Evolutionary conservation across 1,139 yeast genomes (phyloP).

Genomic region (Hyphopichia burtonii): DNA sequence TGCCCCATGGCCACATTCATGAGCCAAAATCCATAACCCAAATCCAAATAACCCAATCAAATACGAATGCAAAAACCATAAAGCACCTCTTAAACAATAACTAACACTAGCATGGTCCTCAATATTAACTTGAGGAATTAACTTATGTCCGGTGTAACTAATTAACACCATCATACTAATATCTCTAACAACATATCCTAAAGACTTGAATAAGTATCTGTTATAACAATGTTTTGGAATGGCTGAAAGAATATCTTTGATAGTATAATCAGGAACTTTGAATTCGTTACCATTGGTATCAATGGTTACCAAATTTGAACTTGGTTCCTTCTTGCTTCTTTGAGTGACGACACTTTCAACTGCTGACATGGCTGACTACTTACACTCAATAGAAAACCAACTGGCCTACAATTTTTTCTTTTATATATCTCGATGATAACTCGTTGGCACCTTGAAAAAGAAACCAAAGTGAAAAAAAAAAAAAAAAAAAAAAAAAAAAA

Average conservation of each 20-base stretch:
- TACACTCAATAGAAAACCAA: too few species aligned
- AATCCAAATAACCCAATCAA: constrained; percentile 69
- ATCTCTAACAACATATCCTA: constrained; percentile 68
- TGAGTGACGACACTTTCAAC: constrained; percentile 10
- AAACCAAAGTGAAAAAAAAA: background rate
- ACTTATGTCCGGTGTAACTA: constrained; percentile 53
- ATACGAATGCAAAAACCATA: constrained; percentile 40
- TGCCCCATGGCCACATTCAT: constrained; percentile 90
- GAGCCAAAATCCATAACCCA: constrained; percentile 85
- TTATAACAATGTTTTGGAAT: constrained; percentile 78
- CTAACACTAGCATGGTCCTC: constrained; percentile 23
- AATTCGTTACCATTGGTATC: constrained; percentile 66
- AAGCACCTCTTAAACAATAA: constrained; percentile 27
- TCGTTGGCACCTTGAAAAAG: constrained; percentile 15
- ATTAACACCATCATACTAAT: constrained; percentile 48
- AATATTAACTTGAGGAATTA: constrained; percentile 38
- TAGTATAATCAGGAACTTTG: constrained; percentile 70
- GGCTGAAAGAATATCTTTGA: constrained; percentile 68
- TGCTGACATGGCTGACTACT: constrained; percentile 18
- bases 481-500: background rate
- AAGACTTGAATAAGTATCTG: constrained; percentile 55
- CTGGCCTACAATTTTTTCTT: background rate
- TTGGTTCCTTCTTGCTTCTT: constrained; percentile 7
- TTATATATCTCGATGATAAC: background rate
- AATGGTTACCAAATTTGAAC: constrained; percentile 39